Evolutionary conservation across 495 filamentous ascomycete species (phyloP), one percentile per base, ranked within the genome.

Genomic region (Podospora fimiseda): DNA sequence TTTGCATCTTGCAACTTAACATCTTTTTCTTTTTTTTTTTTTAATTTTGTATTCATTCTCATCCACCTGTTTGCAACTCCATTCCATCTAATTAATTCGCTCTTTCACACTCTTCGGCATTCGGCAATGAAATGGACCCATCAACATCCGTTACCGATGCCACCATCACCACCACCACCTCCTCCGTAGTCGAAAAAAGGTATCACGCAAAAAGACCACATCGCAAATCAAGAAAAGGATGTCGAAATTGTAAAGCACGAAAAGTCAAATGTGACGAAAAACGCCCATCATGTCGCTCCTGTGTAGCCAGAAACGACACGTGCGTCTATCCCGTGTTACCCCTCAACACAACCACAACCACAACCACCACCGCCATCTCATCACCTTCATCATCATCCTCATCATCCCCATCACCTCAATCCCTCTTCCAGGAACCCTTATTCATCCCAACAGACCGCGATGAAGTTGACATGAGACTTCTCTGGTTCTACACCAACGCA

Each of bases 221-320:
- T 51, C 74, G 65, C 50, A 80, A 80, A 58, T 76, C 74, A 0
- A 66, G 75, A 39, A 62, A 61, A n/a, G 77, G 77, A 20, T 80
- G 77, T 57, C 70, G 72, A 48, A 71, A 62, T 53, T 73, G 73
- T 58, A 78, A 78, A 61, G 55, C 64, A 45, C 63, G 65, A 48
- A 71, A 73, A 56, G 64, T 67, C 56, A 66, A 79, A 67, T 79
- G 77, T 51, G 76, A 80, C 59, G 76, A 80, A 55, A 58, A 43
- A 8, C 69, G 68, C 20, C 76, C 77, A 0, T 50, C 58, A n/a
- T 80, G 77, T 53, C 64, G 63, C 21, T 59, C 67, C 43, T 80
- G 77, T 51, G 61, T 55, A 22, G 63, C 70, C 56, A 66, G 75
- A 46, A 68, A 67, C 36, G 68, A 74, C 27, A 60, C 51, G 2